A percentile compares a stretch with the other conserved stretches of the same genome.
Evolutionary conservation across 371 early-diverging fungal species (phyloP).

Genomic region (Lichtheimia ornata): DNA sequence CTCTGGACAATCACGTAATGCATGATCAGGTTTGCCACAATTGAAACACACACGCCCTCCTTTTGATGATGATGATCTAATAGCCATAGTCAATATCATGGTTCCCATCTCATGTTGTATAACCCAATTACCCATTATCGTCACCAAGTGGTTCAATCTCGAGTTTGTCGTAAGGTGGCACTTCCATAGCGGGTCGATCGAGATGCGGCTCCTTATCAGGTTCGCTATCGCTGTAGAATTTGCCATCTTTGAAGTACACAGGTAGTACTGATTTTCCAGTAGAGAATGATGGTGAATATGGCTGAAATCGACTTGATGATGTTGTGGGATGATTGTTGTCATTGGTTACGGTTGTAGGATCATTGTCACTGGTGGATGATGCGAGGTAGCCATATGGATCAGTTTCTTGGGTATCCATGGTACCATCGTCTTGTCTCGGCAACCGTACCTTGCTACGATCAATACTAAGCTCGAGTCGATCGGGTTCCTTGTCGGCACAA

Average conservation of each 20-base stretch:
- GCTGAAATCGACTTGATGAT: not conserved
- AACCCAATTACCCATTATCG: too few relatives aligned
- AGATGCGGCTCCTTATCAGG: not conserved
- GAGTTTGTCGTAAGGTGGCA: constrained; percentile 12
- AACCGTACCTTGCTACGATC: constrained; percentile 10
- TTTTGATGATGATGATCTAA: not conserved
- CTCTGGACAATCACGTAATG: constrained; percentile 8
- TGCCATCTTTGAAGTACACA: constrained; percentile 23
- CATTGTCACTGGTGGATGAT: not conserved
- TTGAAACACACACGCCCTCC: constrained; percentile 15
- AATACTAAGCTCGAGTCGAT: constrained; percentile 14
- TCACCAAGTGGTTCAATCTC: constrained; percentile 10
- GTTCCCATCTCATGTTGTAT: too few relatives aligned
- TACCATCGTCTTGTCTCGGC: constrained; percentile 5
- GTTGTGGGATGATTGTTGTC: too few relatives aligned
- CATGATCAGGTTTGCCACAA: constrained; percentile 20
- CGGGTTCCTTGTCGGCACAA: constrained; percentile 14
- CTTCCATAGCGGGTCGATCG: constrained; percentile 13
- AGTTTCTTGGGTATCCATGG: constrained; percentile 12
- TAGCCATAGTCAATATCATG: not conserved
- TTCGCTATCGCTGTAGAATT: constrained; percentile 23
- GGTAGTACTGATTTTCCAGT: constrained; percentile 7
- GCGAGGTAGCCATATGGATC: constrained; percentile 18
- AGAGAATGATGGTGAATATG: not conserved
- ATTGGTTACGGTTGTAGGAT: too few relatives aligned